Conservation (phyloP, 805 yeast species). For the Saccharomycopsis sp. region DNA sequence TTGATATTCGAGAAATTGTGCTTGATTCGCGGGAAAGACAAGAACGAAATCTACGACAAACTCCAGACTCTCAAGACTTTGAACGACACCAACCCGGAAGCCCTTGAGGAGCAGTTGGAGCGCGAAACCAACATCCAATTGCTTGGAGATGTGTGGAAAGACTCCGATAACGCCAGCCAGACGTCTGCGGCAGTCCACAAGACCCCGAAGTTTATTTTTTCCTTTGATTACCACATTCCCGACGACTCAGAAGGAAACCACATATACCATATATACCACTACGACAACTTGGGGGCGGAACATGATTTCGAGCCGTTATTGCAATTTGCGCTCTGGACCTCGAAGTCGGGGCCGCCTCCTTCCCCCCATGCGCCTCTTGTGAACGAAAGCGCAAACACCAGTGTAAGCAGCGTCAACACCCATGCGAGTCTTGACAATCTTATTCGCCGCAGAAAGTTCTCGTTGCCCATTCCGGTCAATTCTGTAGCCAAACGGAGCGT, state of each 20-base stretch:
- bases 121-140: slow-evolving; percentile 12
- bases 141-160: slow-evolving; percentile 20
- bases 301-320: slow-evolving; percentile 6
- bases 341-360: neutral
- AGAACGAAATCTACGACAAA: slow-evolving; percentile 13
- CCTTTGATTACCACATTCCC: slow-evolving; percentile 15
- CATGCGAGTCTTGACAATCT: neutral
- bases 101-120: slow-evolving; percentile 5
- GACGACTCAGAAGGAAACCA: slow-evolving; percentile 9
- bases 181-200: neutral
- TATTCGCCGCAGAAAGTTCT: neutral
- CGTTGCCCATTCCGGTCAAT: neutral
- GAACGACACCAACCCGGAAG: neutral
- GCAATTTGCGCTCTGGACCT: slow-evolving; percentile 10
- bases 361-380: neutral
- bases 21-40: slow-evolving; percentile 13
- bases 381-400: neutral
- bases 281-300: slow-evolving; percentile 3
- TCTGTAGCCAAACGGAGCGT: neutral
- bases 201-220: slow-evolving; percentile 17
- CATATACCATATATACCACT: slow-evolving; percentile 13
- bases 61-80: slow-evolving; percentile 4
- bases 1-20: slow-evolving; percentile 17
- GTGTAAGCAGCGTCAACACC: neutral
- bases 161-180: slow-evolving; percentile 11